Conservation (phyloP, 108 stramenopile genomes). For the Cyclotella cryptica region DNA sequence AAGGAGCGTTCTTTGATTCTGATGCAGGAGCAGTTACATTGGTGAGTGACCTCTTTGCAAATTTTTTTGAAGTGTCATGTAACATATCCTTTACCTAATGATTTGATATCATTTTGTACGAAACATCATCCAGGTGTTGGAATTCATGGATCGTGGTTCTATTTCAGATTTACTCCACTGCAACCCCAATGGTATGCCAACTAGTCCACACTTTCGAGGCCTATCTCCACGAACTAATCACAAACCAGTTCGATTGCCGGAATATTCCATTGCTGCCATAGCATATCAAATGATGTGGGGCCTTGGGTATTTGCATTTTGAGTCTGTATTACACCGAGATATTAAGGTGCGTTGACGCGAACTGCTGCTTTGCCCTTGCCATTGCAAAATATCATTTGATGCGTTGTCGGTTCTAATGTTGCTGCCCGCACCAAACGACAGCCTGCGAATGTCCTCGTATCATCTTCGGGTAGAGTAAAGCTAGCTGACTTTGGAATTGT, state of each 20-base stretch:
- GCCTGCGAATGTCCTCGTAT: conserved; percentile 88
- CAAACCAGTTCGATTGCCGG: conserved; percentile 38
- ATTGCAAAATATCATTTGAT: neutral
- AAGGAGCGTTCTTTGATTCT: conserved; percentile 77
- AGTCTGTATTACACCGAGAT: conserved; percentile 88
- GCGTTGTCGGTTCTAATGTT: neutral
- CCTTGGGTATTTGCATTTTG: conserved; percentile 84
- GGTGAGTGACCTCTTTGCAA: conserved; percentile 10
- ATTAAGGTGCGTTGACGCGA: conserved; percentile 62
- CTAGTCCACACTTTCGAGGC: conserved; percentile 42
- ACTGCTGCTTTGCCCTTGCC: neutral
- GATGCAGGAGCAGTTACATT: conserved; percentile 23
- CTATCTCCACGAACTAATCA: conserved; percentile 16
- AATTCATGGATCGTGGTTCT: conserved; percentile 86
- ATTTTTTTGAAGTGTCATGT: no score
- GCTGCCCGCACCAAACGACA: neutral
- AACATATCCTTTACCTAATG: no score
- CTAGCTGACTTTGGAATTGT: conserved; percentile 95
- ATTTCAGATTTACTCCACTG: conserved; percentile 45
- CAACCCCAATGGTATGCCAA: conserved; percentile 17
- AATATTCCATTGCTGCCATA: conserved; percentile 71
- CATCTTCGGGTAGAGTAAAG: conserved; percentile 80
- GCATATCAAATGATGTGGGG: conserved; percentile 89
- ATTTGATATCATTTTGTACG: no score
- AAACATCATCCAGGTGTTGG: conserved; percentile 61